These are phyloP conservation scores for Dactylorhiza incarnata DNA, from an alignment of 106 monocot genomes.

Conservation along the genomic window DNA sequence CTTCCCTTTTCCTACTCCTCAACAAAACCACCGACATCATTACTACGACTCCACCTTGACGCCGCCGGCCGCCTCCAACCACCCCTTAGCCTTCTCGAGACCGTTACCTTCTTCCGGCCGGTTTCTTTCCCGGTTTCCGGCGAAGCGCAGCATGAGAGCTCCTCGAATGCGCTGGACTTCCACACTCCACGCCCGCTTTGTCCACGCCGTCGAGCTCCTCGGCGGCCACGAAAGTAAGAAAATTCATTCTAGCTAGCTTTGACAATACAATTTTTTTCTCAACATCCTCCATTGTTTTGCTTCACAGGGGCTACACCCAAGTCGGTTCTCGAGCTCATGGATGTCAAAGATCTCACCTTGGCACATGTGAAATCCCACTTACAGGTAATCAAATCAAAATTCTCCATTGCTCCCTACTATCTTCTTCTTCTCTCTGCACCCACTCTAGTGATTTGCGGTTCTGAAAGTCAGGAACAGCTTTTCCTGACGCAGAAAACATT, in stretches of 20 bases:
- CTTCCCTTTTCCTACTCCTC: slow-evolving; percentile 15
- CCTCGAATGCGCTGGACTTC: slow-evolving; percentile 61
- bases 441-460: neutral
- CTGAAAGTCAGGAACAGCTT: slow-evolving; percentile 4
- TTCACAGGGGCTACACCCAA: slow-evolving; percentile 52
- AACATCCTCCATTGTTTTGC: neutral
- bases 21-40: neutral
- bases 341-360: slow-evolving; percentile 55
- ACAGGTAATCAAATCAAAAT: neutral
- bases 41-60: neutral
- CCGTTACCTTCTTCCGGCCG: slow-evolving; percentile 15
- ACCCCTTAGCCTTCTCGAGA: neutral
- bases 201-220: slow-evolving; percentile 48
- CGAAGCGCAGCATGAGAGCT: slow-evolving; percentile 39
- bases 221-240: slow-evolving; percentile 54
- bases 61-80: neutral
- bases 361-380: slow-evolving; percentile 29
- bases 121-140: slow-evolving; percentile 13
- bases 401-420: neutral
- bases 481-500: slow-evolving; percentile 6
- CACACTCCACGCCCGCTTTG: slow-evolving; percentile 44
- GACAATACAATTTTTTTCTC: neutral
- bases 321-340: slow-evolving; percentile 61
- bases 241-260: neutral
- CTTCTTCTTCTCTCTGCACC: neutral